phyloP scores from a whole-genome alignment of 2,329 filamentous ascomycete genomes.

The Paraconiothyrium sp. region DNA sequence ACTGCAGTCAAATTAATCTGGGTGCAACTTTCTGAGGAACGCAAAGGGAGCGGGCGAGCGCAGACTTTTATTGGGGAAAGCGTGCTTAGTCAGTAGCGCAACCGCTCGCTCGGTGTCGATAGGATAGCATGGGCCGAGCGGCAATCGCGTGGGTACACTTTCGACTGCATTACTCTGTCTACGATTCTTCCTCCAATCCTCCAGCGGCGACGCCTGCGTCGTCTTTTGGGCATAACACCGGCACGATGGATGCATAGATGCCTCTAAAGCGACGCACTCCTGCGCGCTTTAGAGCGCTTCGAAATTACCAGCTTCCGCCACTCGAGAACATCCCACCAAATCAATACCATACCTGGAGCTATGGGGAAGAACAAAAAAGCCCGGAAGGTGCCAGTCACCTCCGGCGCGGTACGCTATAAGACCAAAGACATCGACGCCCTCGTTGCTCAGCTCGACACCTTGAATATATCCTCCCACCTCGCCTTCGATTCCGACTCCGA shows the following conservation, averaged over 20 bases:
- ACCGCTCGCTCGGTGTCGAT: neutral
- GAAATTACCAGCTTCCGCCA: neutral
- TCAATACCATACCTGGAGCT: slow-evolving; percentile 1
- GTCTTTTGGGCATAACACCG: slow-evolving; percentile 11
- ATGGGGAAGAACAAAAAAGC: slow-evolving; percentile 22
- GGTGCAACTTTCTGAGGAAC: slow-evolving; percentile 31
- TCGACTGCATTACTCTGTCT: neutral
- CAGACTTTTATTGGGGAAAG: slow-evolving; percentile 12
- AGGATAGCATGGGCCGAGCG: neutral
- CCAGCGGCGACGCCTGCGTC: slow-evolving; percentile 19
- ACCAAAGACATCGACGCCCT: slow-evolving; percentile 39
- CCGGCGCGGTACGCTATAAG: slow-evolving; percentile 24
- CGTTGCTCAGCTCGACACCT: slow-evolving; percentile 36
- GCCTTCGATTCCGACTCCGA: slow-evolving; percentile 19
- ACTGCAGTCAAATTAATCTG: slow-evolving; percentile 64
- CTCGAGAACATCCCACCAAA: slow-evolving; percentile 11
- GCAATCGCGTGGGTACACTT: neutral
- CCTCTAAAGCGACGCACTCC: slow-evolving; percentile 45
- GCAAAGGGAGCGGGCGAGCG: slow-evolving; percentile 10
- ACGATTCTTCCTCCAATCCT: slow-evolving; percentile 12
- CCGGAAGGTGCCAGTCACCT: slow-evolving; percentile 5
- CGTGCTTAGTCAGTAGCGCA: neutral
- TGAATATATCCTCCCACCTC: slow-evolving; percentile 28
- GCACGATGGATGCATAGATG: slow-evolving; percentile 55
- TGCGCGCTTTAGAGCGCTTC: slow-evolving; percentile 38